Conservation (phyloP, 106 monocot genomes). For the Dendrobium huoshanense region DNA sequence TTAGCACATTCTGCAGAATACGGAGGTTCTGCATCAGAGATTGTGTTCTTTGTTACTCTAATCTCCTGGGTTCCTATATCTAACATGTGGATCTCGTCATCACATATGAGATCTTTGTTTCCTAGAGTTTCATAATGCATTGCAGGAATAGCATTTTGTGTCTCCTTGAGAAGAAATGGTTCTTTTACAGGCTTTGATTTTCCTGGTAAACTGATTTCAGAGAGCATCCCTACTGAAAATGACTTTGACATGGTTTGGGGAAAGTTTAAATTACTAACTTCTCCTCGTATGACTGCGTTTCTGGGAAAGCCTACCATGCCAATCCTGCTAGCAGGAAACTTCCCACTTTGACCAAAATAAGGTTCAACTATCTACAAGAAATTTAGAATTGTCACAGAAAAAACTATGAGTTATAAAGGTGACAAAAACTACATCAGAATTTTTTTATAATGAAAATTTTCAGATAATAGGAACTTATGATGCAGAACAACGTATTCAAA, state of each 20-base stretch:
- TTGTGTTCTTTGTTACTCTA: not conserved
- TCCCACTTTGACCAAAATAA: slow-evolving; percentile 5
- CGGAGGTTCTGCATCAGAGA: not conserved
- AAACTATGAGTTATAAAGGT: not conserved
- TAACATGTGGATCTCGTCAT: not conserved
- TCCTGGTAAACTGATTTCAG: slow-evolving; percentile 17
- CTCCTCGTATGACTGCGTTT: slow-evolving; percentile 15
- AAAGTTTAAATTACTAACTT: slow-evolving; percentile 8
- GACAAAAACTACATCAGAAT: not conserved
- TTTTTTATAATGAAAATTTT: not conserved
- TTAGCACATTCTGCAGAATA: not conserved
- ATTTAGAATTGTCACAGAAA: not conserved
- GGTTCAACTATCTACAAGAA: slow-evolving; percentile 16
- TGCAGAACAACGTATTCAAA: too few relatives aligned
- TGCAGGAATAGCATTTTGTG: not conserved
- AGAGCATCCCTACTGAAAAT: slow-evolving; percentile 41
- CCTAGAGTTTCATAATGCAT: slow-evolving; percentile 1
- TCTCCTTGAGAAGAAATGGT: slow-evolving; percentile 14
- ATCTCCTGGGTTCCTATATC: not conserved
- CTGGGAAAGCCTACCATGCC: slow-evolving; percentile 16
- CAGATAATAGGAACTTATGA: not conserved
- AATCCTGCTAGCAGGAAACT: slow-evolving; percentile 11
- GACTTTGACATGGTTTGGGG: slow-evolving; percentile 35
- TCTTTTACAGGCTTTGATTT: not conserved
- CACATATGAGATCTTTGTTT: not conserved